Percentiles rank a stretch among this genome's conserved stretches.
Evolutionary conservation across 2,329 filamentous ascomycete genomes (phyloP).

Genomic region (Kalmusia sp.): DNA sequence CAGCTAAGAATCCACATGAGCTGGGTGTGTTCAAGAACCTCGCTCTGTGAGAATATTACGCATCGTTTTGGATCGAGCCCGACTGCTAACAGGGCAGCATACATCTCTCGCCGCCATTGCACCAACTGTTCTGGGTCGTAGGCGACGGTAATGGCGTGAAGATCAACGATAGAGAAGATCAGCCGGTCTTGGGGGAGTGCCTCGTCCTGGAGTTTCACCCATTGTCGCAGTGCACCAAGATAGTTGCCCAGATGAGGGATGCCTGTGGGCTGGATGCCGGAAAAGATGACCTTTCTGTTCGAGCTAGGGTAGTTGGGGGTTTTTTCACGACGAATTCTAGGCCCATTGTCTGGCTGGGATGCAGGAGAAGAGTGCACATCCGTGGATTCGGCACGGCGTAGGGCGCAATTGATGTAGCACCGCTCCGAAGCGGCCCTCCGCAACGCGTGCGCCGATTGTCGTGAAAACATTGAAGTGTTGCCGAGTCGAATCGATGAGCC

Average conservation of each 20-base stretch:
- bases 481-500: conserved; percentile 12
- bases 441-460: conserved; percentile 21
- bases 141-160: conserved; percentile 84
- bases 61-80: conserved; percentile 81
- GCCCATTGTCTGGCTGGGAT: too few species aligned
- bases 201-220: conserved; percentile 79
- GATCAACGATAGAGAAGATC: conserved; percentile 87
- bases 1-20: conserved; percentile 98
- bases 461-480: conserved; percentile 29
- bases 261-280: conserved; percentile 95
- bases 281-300: conserved; percentile 78
- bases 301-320: too few species aligned
- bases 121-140: conserved; percentile 70
- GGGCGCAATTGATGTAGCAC: conserved; percentile 9
- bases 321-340: too few species aligned
- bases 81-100: conserved; percentile 83
- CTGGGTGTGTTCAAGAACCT: conserved; percentile 80
- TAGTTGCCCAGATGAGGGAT: conserved; percentile 96
- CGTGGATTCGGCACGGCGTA: conserved; percentile 16
- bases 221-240: conserved; percentile 84
- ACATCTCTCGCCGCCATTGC: conserved; percentile 72
- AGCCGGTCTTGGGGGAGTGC: conserved; percentile 65
- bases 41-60: conserved; percentile 82
- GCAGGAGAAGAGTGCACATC: conserved; percentile 3
- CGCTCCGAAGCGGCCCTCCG: conserved; percentile 21